Conservation (phyloP, 768 basidiomycete genomes). For the Mycena amicta region DNA sequence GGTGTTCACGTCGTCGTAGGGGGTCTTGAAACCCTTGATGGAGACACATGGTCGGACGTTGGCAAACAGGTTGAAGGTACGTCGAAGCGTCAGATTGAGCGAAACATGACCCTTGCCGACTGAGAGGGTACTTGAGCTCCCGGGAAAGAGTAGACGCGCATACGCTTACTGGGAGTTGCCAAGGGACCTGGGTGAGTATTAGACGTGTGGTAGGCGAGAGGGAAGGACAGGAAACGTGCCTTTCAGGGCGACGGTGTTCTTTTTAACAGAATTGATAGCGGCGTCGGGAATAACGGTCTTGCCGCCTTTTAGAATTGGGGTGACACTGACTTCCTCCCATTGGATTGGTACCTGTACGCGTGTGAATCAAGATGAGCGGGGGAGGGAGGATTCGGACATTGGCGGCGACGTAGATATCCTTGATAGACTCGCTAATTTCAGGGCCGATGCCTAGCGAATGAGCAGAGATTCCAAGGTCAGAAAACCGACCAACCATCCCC, state of each 20-base stretch:
- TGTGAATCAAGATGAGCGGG: slow-evolving; percentile 7
- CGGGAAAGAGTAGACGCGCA: slow-evolving; percentile 32
- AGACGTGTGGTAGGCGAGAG: no score
- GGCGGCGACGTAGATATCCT: slow-evolving; percentile 89
- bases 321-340: slow-evolving; percentile 99
- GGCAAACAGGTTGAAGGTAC: slow-evolving; percentile 98
- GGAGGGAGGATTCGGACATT: not conserved
- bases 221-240: slow-evolving; percentile 56
- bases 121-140: slow-evolving; percentile 34
- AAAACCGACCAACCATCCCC: slow-evolving; percentile 75
- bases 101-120: slow-evolving; percentile 99
- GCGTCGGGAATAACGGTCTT: slow-evolving; percentile 95
- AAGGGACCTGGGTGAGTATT: slow-evolving; percentile 66
- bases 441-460: slow-evolving; percentile 85
- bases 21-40: slow-evolving; percentile 96
- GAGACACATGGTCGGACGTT: slow-evolving; percentile 97
- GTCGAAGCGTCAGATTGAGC: slow-evolving; percentile 92
- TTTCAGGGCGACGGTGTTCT: slow-evolving; percentile 97
- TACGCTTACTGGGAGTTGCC: slow-evolving; percentile 83
- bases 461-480: slow-evolving; percentile 13
- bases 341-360: slow-evolving; percentile 86
- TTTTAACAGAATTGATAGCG: slow-evolving; percentile 90
- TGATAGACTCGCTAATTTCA: slow-evolving; percentile 96
- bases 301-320: slow-evolving; percentile 89
- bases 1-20: slow-evolving; percentile 97